Percentiles rank a stretch among this genome's conserved stretches.
phyloP scores from a whole-genome alignment of 352 stramenopile species.

The Phytophthora boehmeriae region DNA sequence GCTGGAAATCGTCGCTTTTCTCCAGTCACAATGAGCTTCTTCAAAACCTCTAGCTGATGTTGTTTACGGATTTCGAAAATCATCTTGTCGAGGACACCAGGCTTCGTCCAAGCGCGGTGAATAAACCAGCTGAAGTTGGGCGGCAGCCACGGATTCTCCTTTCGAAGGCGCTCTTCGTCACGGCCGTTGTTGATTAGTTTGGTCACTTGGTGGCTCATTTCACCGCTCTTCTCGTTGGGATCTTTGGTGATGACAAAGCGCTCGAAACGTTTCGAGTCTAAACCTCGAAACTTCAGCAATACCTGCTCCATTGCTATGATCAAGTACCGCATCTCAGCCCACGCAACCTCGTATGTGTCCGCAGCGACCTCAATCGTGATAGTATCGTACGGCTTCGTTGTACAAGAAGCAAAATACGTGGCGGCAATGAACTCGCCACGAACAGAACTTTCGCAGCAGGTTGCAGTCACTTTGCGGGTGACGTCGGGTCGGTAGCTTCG shows the following conservation, averaged over 20 bases:
- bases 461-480: neutral
- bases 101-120: neutral
- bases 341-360: conserved; percentile 10
- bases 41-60: neutral
- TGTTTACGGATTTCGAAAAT: neutral
- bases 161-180: neutral
- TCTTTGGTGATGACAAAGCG: conserved; percentile 1
- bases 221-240: neutral
- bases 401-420: conserved; percentile 3
- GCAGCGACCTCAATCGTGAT: conserved; percentile 25
- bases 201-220: conserved; percentile 1
- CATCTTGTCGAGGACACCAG: neutral
- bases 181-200: neutral
- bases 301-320: conserved; percentile 22
- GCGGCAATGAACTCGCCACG: conserved; percentile 9
- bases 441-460: conserved; percentile 8
- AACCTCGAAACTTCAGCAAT: conserved; percentile 3
- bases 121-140: conserved; percentile 18
- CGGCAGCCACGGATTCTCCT: conserved; percentile 3
- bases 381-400: neutral
- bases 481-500: conserved; percentile 9
- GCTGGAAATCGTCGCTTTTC: conserved; percentile 7
- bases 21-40: neutral
- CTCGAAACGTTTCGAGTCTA: neutral
- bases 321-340: conserved; percentile 20